Conservation (phyloP, 768 basidiomycete species). For the Mycena alexandri region DNA sequence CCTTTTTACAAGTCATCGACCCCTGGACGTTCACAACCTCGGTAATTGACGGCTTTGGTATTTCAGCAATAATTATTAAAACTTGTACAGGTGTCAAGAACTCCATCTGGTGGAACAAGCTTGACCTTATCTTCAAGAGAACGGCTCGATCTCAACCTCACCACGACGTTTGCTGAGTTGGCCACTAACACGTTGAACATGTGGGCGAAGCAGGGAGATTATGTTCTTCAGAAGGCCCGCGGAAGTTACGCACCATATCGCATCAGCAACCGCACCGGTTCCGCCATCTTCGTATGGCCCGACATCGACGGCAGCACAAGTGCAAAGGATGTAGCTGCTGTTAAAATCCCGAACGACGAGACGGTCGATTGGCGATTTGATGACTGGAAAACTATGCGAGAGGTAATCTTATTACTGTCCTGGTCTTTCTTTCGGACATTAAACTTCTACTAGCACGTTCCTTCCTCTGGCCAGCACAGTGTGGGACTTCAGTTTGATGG, state of each 20-base stretch:
- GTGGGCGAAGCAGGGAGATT: slow-evolving; percentile 81
- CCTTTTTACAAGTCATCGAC: slow-evolving; percentile 77
- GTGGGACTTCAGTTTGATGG: slow-evolving; percentile 88
- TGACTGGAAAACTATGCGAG: slow-evolving; percentile 94
- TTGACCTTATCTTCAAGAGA: slow-evolving; percentile 80
- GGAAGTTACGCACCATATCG: slow-evolving; percentile 95
- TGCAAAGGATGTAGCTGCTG: slow-evolving; percentile 61
- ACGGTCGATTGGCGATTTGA: slow-evolving; percentile 96
- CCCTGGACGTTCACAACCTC: slow-evolving; percentile 91
- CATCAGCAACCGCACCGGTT: slow-evolving; percentile 91
- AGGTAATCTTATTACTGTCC: slow-evolving; percentile 60
- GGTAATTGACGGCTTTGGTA: slow-evolving; percentile 53
- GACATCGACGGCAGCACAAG: slow-evolving; percentile 72
- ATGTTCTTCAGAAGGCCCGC: slow-evolving; percentile 79
- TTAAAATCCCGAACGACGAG: slow-evolving; percentile 79
- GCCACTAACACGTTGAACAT: slow-evolving; percentile 79
- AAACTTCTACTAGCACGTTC: slow-evolving; percentile 62
- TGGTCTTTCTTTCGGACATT: slow-evolving; percentile 18
- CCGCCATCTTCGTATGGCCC: slow-evolving; percentile 87
- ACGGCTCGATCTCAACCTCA: slow-evolving; percentile 91
- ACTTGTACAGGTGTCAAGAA: slow-evolving; percentile 62
- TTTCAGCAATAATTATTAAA: background rate
- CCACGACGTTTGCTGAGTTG: slow-evolving; percentile 90
- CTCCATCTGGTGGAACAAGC: slow-evolving; percentile 62
- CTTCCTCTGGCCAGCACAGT: slow-evolving; percentile 81